Base-by-base conservation (phyloP, 2,329 filamentous ascomycete genomes). In the Periconia macrospinosa region DNA sequence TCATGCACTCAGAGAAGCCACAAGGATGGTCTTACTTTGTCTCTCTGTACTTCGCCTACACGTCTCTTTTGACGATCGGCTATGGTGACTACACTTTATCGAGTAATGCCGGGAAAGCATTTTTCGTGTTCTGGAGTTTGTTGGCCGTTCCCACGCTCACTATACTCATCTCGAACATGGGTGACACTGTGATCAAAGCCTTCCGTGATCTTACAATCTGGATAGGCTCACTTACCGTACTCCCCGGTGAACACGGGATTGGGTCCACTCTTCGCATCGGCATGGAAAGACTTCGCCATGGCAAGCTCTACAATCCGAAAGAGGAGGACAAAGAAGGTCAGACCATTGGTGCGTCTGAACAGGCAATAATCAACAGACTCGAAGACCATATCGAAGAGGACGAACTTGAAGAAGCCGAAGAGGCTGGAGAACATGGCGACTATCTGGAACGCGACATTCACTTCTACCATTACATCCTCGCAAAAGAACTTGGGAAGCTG, bases 41-140 rank as follows among this genome's bases (percentile, higher is more conserved):
- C 6, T 69, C 76, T 0, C 63, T 84, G 1, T 84, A 84, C 62
- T 84, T 83, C 60, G 71, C 79, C 6, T 84, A 81, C 59, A 78
- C 76, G 0, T 77, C 76, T 5, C 75, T 84, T 11, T 62, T 83
- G 23, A 84, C 82, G 0, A 82, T 84, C 43, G 81, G 82, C 1
- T 84, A 84, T 56, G 81, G 82, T 27, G 81, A 83, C 57, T 70
- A 76, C 19, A 68, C 70, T 1, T 78, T 77, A 0, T 66, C 70
- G 14, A 78, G 75, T 47, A 83, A 83, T 56, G 75, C 78, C 13
- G 80, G 79, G 9, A 81, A 79, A 59, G 74, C 80, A 1, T 83
- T 84, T 59, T 84, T 83, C 60, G 79, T 84, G 1, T 78, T 84
- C 55, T 84, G 82, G 82, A 80, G 78, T 14, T 64, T 84, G 6